Base-by-base conservation (phyloP, 345 rosid species). In the Bretschneidera sinensis region DNA sequence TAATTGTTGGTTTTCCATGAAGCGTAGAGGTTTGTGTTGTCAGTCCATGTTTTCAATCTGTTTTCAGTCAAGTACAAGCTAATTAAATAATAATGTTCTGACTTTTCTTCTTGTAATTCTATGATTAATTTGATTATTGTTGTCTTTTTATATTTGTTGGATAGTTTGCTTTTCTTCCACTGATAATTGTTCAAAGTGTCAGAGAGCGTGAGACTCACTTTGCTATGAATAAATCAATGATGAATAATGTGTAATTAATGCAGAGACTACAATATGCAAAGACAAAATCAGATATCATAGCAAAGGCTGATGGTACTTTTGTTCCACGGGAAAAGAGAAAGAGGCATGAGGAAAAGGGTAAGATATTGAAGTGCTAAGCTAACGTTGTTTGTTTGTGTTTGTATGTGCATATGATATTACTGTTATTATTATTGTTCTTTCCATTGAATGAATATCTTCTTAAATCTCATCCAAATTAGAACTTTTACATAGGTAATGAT, bases 231-330 rank as follows among this genome's bases (percentile, higher is more conserved):
- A 19, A 16, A 20, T 54, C n/a, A 39, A 15, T 63, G 57, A 48
- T 16, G 51, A 20, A 57, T 0, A 4, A 20, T 64, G 8, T 72
- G 21, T 59, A n/a, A 43, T 52, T 48, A 16, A 34, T 52, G 57
- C 80, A 94, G 99, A 91, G 96, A 76, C 85, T 95, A 75, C 95
- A 86, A 66, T 91, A 70, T 76, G 97, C 97, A 21, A 91, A 91
- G 77, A 78, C 96, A 5, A 95, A 95, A 69, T 91, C 97, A 48
- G 99, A 95, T 77, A 71, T 91, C 57, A 64, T 95, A 62, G 85
- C 99, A 49, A 95, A 88, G 78, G 96, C 97, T 5, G 97, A 95
- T 80, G 99, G 99, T 50, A 86, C 96, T 1, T 95, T 95, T 82
- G 96, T 86, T 71, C 97, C 95, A 23, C 85, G 96, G 24, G 97